A percentile compares a stretch with the other conserved stretches of the same genome.
Evolutionary conservation across 805 yeast species (phyloP).

Genomic region (Candida argentea): DNA sequence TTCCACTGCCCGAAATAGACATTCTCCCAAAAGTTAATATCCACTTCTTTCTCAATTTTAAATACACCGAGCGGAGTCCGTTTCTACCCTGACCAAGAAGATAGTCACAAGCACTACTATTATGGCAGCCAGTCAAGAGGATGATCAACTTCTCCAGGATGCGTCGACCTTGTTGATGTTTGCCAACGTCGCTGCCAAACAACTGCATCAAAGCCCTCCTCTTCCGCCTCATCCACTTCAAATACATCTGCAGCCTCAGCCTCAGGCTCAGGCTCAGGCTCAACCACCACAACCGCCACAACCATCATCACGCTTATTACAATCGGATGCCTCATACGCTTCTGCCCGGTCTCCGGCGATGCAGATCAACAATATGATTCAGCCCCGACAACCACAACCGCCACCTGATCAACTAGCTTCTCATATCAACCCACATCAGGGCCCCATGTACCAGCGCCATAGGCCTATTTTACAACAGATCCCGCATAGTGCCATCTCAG

Average conservation of each 20-base stretch:
- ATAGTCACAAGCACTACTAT: conserved; percentile 2
- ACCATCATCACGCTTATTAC: too few relatives aligned
- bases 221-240: background rate
- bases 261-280: conserved; percentile 1
- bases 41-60: too few relatives aligned
- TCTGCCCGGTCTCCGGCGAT: too few relatives aligned
- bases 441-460: background rate
- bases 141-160: conserved; percentile 41
- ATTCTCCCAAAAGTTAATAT: too few relatives aligned
- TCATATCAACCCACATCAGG: conserved; percentile 1
- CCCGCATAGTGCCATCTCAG: conserved; percentile 1
- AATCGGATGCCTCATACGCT: too few relatives aligned
- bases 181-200: conserved; percentile 43
- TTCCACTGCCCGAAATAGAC: too few relatives aligned
- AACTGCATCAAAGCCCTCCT: conserved; percentile 9
- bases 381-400: background rate
- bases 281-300: background rate
- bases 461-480: too few relatives aligned
- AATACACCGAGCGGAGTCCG: background rate
- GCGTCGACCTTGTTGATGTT: conserved; percentile 55
- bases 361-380: background rate
- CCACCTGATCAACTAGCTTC: background rate
- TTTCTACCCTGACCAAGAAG: conserved; percentile 1
- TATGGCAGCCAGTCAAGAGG: too few relatives aligned
- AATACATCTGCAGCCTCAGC: background rate